Conservation (phyloP, 345 rosid genomes). For the Sonneratia alba region DNA sequence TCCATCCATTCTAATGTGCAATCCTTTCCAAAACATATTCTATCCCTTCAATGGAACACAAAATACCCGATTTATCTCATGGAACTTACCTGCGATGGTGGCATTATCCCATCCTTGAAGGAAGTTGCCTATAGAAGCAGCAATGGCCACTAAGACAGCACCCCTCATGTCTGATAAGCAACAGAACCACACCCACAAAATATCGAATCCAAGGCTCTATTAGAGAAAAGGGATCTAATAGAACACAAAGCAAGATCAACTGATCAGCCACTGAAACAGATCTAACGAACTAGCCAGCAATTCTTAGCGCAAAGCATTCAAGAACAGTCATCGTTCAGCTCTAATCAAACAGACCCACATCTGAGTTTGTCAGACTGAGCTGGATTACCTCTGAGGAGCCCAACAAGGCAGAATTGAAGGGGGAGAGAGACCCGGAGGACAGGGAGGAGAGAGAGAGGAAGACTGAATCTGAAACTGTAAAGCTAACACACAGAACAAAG, state of each 20-base stretch:
- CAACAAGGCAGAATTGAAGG: background rate
- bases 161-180: slow-evolving; percentile 43
- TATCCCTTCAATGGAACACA: background rate
- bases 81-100: slow-evolving; percentile 77
- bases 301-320: background rate
- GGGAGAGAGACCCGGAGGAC: background rate
- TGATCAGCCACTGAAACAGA: slow-evolving; percentile 2
- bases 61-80: background rate
- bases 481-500: background rate
- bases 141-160: slow-evolving; percentile 83
- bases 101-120: slow-evolving; percentile 99
- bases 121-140: slow-evolving; percentile 86
- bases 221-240: slow-evolving; percentile 2
- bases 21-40: background rate
- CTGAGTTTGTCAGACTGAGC: background rate
- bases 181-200: slow-evolving; percentile 3
- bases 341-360: background rate
- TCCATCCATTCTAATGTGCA: background rate
- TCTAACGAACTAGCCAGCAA: background rate
- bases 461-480: background rate
- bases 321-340: background rate
- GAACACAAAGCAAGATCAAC: background rate
- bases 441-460: background rate
- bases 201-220: slow-evolving; percentile 3
- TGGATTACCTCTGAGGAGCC: slow-evolving; percentile 1